phyloP scores from a whole-genome alignment of 75 land plant genomes.

The Larix kaempferi region DNA sequence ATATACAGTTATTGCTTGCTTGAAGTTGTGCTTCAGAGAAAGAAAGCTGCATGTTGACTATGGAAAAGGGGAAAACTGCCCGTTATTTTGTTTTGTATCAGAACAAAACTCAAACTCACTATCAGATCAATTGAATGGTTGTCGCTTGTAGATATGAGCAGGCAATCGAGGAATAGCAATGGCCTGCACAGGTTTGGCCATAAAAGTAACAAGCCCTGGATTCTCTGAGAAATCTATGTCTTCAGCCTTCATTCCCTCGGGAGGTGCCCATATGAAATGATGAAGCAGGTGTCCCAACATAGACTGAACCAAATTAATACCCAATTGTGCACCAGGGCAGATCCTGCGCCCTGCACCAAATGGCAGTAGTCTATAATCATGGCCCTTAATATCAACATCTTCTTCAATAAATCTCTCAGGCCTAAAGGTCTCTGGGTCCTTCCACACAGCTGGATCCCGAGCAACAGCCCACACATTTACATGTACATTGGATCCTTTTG shows the following conservation, averaged over 20 bases:
- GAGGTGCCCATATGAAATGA: constrained; percentile 74
- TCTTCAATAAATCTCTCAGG: constrained; percentile 89
- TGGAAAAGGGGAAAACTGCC: background rate
- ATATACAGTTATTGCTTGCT: constrained; percentile 6
- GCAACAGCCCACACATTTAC: constrained; percentile 91
- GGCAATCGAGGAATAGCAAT: constrained; percentile 69
- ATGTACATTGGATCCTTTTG: constrained; percentile 78
- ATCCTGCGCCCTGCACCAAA: constrained; percentile 90
- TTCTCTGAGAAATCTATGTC: constrained; percentile 78
- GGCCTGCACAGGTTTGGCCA: constrained; percentile 71
- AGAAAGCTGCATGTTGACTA: background rate
- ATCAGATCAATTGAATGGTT: constrained; percentile 10
- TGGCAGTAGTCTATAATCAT: constrained; percentile 78
- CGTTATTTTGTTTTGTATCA: background rate
- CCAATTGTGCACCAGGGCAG: constrained; percentile 95
- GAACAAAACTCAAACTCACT: background rate
- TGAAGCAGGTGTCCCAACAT: constrained; percentile 85
- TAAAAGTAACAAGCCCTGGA: constrained; percentile 93
- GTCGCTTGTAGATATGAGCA: constrained; percentile 41
- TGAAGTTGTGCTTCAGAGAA: background rate
- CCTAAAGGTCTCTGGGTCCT: constrained; percentile 59
- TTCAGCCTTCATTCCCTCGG: constrained; percentile 49
- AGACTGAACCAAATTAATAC: constrained; percentile 66
- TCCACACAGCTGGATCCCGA: constrained; percentile 76
- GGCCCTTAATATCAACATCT: constrained; percentile 91